These are phyloP conservation scores for Pholiota molesta DNA, from an alignment of 768 basidiomycete species.

Conservation along the genomic window DNA sequence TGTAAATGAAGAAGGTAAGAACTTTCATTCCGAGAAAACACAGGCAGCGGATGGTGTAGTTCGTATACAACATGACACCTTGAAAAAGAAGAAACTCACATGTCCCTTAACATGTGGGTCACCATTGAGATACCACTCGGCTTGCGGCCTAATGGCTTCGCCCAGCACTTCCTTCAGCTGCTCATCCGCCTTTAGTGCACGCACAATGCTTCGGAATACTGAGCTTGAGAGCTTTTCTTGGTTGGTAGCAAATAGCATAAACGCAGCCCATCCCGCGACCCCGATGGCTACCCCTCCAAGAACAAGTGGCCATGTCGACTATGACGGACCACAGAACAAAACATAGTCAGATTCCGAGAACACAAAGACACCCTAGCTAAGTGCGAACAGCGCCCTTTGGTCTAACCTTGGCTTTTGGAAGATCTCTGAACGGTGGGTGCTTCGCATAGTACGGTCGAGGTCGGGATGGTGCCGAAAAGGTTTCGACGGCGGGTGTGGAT, in stretches of 20 bases:
- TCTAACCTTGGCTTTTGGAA: conserved; percentile 38
- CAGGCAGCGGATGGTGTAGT: not conserved
- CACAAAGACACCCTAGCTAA: not conserved
- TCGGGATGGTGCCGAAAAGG: conserved; percentile 34
- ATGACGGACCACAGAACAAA: not conserved
- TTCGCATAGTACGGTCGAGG: conserved; percentile 42
- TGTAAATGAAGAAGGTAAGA: not conserved
- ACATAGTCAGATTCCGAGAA: not conserved
- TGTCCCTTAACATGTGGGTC: conserved; percentile 72
- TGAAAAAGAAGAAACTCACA: conserved; percentile 42
- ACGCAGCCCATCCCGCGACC: conserved; percentile 65
- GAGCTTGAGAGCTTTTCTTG: conserved; percentile 80
- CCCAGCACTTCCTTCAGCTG: conserved; percentile 59
- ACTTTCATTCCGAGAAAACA: not conserved
- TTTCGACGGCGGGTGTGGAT: conserved; percentile 25
- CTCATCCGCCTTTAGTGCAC: conserved; percentile 55
- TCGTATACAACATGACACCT: not conserved
- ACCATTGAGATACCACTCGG: conserved; percentile 77
- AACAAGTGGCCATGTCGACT: conserved; percentile 63
- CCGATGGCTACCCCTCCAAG: conserved; percentile 54
- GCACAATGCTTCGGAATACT: conserved; percentile 67
- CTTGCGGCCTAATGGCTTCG: conserved; percentile 64
- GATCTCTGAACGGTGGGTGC: conserved; percentile 35
- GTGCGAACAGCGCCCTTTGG: not conserved
- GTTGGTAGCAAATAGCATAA: conserved; percentile 72